Base-by-base conservation (phyloP, 2,329 filamentous ascomycete genomes). In the Diaporthe velutina region DNA sequence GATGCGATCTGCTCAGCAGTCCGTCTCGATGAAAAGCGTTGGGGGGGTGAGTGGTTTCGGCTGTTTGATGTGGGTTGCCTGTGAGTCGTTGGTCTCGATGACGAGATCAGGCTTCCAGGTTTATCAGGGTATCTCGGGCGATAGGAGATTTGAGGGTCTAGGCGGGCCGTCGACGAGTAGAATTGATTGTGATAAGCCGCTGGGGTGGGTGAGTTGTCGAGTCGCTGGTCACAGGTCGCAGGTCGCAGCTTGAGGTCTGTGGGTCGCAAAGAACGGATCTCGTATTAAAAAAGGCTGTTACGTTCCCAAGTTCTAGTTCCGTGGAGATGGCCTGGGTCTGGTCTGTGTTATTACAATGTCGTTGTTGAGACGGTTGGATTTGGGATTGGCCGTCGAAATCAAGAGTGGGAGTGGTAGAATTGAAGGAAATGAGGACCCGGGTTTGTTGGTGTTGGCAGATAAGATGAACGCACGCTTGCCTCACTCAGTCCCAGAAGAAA, bases 1-100 rank as follows among this genome's bases (percentile, higher is more conserved):
- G 66, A 68, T 60, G 72, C 72, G 74, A 74, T 73, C 74, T 76
- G 74, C 74, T 64, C 74, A 67, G 61, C 74, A 68, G 50, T 67
- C 42, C 25, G 35, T 40, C 35, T 61, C 25, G 22, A 58, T 54
- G 48, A 40, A 52, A 66, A 67, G 66, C 66, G 50, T 60, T 25
- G 45, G 50, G 35, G 22, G 22, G 45, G 17, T 19, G 38, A 17
- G 33, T 60, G n/a, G 33, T 45, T 64, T 19, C 33, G 28, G 33
- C 19, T 30, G 45, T 40, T 40, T 35, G 15, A 33, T 4, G 48
- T 58, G 40, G 15, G 30, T 35, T 35, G 54, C 7, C 19, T 22
- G 42, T 38, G 70, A 64, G 12, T 54, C 12, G 57, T 13, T 22
- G 57, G 66, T 50, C 17, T 52, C 38, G 38, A 55, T 40, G 66